These are phyloP conservation scores for Neurospora sp. DNA, from an alignment of 495 filamentous ascomycete genomes.

Conservation along the genomic window DNA sequence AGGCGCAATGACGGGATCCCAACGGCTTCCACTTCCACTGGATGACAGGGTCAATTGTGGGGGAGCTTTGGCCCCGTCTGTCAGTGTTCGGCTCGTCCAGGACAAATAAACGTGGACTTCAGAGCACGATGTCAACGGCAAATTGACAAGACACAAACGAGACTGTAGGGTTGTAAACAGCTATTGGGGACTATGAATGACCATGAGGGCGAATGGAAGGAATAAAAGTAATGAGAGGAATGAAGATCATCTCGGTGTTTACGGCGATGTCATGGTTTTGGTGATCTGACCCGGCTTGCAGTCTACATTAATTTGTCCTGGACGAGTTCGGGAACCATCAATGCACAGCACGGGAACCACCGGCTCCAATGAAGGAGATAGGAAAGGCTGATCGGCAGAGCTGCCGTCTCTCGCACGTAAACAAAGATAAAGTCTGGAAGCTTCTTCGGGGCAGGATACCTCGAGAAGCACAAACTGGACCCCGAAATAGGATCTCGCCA, in stretches of 20 bases:
- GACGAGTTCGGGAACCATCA: neutral
- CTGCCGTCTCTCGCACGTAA: neutral
- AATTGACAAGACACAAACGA: too few species aligned
- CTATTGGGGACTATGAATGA: too few species aligned
- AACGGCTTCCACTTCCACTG: neutral
- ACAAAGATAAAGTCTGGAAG: neutral
- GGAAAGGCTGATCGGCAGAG: neutral
- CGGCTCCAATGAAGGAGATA: neutral
- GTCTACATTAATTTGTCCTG: too few species aligned
- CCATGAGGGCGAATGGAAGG: too few species aligned
- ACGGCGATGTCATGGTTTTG: too few species aligned
- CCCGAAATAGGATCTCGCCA: neutral
- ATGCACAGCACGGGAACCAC: neutral
- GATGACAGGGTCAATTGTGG: neutral
- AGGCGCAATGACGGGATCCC: conserved; percentile 9
- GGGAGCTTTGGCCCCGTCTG: neutral
- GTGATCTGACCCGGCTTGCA: too few species aligned
- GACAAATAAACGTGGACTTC: too few species aligned
- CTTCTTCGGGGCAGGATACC: neutral
- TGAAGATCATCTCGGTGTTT: too few species aligned
- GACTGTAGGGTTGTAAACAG: too few species aligned
- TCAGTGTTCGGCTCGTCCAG: neutral
- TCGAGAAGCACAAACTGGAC: neutral
- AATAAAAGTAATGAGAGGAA: too few species aligned
- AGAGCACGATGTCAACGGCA: too few species aligned